Percentiles rank a stretch among this genome's conserved stretches.
Conservation (phyloP, 163 green algal genomes). For the Trebouxia gelatinosa region DNA sequence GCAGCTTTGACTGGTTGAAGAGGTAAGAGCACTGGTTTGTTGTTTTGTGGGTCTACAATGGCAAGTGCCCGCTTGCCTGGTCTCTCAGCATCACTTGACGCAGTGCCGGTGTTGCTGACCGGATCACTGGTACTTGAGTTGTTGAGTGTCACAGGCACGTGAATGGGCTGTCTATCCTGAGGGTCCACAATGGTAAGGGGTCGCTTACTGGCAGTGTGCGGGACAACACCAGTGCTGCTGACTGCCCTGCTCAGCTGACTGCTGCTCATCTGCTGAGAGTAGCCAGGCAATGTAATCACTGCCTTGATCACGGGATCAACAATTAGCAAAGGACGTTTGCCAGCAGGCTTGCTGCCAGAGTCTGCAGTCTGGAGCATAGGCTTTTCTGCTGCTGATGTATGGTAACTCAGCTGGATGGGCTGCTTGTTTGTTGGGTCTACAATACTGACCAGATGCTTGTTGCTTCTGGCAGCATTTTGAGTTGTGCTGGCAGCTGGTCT, state of each 20-base stretch:
- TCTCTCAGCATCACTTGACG: neutral
- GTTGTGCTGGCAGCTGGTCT: neutral
- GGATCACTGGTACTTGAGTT: too few species aligned
- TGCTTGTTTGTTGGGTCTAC: conserved; percentile 20
- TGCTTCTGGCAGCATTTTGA: neutral
- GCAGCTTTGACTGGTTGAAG: neutral
- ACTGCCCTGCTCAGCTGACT: conserved; percentile 11
- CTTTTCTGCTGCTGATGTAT: too few species aligned
- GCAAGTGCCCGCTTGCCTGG: conserved; percentile 3
- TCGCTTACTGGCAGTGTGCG: too few species aligned
- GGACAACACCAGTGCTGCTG: too few species aligned
- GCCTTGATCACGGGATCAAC: too few species aligned
- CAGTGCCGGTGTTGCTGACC: neutral
- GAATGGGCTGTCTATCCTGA: too few species aligned
- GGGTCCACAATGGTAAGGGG: too few species aligned
- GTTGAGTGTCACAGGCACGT: too few species aligned
- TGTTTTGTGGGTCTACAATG: conserved; percentile 22
- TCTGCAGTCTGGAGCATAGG: too few species aligned
- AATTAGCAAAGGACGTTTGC: too few species aligned
- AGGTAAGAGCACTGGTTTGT: conserved; percentile 8
- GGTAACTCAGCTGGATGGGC: conserved; percentile 15
- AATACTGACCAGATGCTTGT: conserved; percentile 10
- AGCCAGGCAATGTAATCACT: too few species aligned
- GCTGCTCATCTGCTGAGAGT: neutral
- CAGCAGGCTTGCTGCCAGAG: too few species aligned